A percentile compares a stretch with the other conserved stretches of the same genome.
Evolutionary conservation across 805 yeast genomes (phyloP).

Genomic region (Candida suzukii): DNA sequence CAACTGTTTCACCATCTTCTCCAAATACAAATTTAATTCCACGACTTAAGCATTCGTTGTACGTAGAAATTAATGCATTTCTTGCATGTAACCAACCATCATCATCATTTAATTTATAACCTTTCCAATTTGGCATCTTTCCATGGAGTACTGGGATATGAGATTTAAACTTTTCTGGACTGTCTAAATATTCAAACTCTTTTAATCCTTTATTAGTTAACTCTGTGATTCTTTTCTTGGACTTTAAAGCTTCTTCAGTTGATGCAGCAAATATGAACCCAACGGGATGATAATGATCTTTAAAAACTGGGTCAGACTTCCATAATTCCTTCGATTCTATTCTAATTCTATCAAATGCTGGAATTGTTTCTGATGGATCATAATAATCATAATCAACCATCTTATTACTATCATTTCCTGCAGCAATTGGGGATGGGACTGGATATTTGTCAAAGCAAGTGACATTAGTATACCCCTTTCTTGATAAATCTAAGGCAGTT

Average conservation of each 20-base stretch:
- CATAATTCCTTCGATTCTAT: slow-evolving; percentile 28
- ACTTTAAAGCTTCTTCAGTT: slow-evolving; percentile 9
- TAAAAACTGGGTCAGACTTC: slow-evolving; percentile 25
- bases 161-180: slow-evolving; percentile 8
- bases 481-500: slow-evolving; percentile 29
- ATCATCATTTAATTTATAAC: slow-evolving; percentile 22
- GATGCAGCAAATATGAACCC: slow-evolving; percentile 25
- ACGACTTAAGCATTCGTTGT: slow-evolving; percentile 19
- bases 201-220: slow-evolving; percentile 1
- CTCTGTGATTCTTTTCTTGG: slow-evolving; percentile 3
- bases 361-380: slow-evolving; percentile 15
- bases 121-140: slow-evolving; percentile 20
- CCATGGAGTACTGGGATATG: not conserved
- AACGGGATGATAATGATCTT: slow-evolving; percentile 24
- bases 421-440: slow-evolving; percentile 31
- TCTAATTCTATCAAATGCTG: slow-evolving; percentile 20
- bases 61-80: slow-evolving; percentile 22
- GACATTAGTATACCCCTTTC: slow-evolving; percentile 25
- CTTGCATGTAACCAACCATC: slow-evolving; percentile 33
- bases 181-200: slow-evolving; percentile 5
- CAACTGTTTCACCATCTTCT: slow-evolving; percentile 15
- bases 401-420: slow-evolving; percentile 36
- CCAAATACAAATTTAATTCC: slow-evolving; percentile 27
- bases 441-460: slow-evolving; percentile 24
- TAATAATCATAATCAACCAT: slow-evolving; percentile 17